Percentiles rank a stretch among this genome's conserved stretches.
Evolutionary conservation across 495 filamentous ascomycete species (phyloP).

Genomic region (Ramalina intermedia): DNA sequence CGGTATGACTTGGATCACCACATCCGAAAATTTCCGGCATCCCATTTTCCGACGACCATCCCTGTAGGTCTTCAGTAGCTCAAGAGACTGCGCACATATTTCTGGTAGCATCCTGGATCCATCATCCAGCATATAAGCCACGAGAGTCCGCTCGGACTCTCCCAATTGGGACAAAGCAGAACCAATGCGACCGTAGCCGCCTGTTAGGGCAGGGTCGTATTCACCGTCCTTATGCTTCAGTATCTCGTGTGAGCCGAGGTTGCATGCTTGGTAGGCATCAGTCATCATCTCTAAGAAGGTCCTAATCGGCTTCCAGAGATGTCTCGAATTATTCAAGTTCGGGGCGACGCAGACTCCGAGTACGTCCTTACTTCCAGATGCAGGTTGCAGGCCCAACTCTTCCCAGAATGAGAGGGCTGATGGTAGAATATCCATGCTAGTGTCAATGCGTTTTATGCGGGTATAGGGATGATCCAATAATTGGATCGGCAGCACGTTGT

Average conservation of each 20-base stretch:
- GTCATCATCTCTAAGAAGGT: slow-evolving; percentile 59
- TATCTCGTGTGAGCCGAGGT: slow-evolving; percentile 53
- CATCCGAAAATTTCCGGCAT: slow-evolving; percentile 38
- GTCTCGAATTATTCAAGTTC: slow-evolving; percentile 31
- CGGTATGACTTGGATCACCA: slow-evolving; percentile 75
- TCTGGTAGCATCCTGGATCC: slow-evolving; percentile 55
- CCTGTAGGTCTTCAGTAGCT: slow-evolving; percentile 57
- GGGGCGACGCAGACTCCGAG: slow-evolving; percentile 71
- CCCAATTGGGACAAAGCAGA: background rate
- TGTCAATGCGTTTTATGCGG: slow-evolving; percentile 33
- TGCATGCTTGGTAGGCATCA: slow-evolving; percentile 63
- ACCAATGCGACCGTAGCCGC: slow-evolving; percentile 2
- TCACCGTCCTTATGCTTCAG: slow-evolving; percentile 5
- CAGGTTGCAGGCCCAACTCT: slow-evolving; percentile 66
- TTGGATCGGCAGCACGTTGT: no score
- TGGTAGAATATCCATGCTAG: slow-evolving; percentile 61
- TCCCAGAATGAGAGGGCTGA: slow-evolving; percentile 83
- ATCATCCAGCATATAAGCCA: slow-evolving; percentile 63
- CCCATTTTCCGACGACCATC: slow-evolving; percentile 35
- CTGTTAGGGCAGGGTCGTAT: slow-evolving; percentile 10
- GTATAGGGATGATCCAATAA: slow-evolving; percentile 1
- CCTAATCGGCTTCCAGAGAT: slow-evolving; percentile 36
- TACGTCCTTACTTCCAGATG: slow-evolving; percentile 65
- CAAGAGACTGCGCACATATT: slow-evolving; percentile 64
- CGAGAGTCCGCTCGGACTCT: slow-evolving; percentile 45